Evolutionary conservation across 176 grass and related monocot species (phyloP).

Genomic region (barley (Hordeum vulgare)): DNA sequence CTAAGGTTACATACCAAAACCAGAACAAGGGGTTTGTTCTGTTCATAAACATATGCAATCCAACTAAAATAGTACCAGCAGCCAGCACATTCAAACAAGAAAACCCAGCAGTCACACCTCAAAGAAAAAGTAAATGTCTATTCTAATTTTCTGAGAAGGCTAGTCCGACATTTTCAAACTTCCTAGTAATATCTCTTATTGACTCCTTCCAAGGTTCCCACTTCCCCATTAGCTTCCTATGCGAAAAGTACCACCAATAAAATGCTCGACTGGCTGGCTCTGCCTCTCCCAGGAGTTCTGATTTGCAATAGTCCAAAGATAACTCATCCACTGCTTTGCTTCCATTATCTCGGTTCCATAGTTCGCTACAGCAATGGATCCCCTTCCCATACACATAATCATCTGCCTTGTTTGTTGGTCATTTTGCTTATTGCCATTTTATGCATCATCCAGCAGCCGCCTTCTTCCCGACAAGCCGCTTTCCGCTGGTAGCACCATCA

Average conservation of each 20-base stretch:
- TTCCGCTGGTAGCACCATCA: neutral
- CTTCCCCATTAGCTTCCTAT: too few relatives aligned
- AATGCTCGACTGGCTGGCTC: too few relatives aligned
- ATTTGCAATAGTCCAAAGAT: too few relatives aligned
- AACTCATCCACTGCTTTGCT: too few relatives aligned
- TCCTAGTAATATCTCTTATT: too few relatives aligned
- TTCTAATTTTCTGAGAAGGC: too few relatives aligned
- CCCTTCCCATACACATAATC: neutral
- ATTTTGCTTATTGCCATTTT: neutral
- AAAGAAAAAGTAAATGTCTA: neutral
- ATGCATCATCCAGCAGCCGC: neutral
- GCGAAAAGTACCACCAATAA: too few relatives aligned
- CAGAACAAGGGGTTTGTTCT: too few relatives aligned
- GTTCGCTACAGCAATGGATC: neutral
- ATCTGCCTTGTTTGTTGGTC: neutral
- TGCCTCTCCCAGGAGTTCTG: too few relatives aligned
- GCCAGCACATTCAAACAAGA: neutral
- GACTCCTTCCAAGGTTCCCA: too few relatives aligned
- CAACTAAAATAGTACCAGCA: neutral
- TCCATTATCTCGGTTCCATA: too few relatives aligned
- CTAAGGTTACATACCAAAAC: neutral
- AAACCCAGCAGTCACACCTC: neutral
- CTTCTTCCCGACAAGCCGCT: slow-evolving; percentile 4
- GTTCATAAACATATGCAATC: neutral
- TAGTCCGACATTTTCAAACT: too few relatives aligned